These are phyloP conservation scores for Leccinum aurantiacum DNA, from an alignment of 768 basidiomycete species.

Conservation along the genomic window DNA sequence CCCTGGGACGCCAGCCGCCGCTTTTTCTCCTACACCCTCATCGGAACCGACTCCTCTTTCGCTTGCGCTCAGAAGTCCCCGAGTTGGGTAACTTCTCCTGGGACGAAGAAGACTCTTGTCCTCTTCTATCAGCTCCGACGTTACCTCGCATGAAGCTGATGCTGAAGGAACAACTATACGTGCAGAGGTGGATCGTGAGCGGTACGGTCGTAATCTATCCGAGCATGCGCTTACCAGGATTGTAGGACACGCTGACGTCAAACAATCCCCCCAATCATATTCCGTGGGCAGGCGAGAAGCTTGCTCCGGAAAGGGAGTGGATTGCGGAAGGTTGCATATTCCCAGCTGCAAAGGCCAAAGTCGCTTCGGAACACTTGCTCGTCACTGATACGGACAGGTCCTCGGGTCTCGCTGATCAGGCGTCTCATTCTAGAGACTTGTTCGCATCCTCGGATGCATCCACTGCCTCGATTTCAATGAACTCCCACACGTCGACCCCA, in stretches of 20 bases:
- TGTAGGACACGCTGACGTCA: constrained; percentile 21
- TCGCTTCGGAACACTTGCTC: background rate
- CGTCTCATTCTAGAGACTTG: constrained; percentile 2
- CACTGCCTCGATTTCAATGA: background rate
- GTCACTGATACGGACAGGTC: background rate
- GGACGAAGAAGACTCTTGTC: constrained; percentile 17
- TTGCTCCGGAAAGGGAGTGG: constrained; percentile 25
- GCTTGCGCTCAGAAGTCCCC: constrained; percentile 19
- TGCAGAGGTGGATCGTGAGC: constrained; percentile 38
- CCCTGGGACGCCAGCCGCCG: constrained; percentile 25
- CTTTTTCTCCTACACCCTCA: constrained; percentile 29
- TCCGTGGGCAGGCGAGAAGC: constrained; percentile 30
- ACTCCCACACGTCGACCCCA: constrained; percentile 2
- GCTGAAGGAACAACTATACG: constrained; percentile 35
- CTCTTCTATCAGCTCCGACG: constrained; percentile 33
- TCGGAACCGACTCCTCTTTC: constrained; percentile 26
- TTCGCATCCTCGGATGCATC: constrained; percentile 5
- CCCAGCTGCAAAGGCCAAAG: constrained; percentile 16
- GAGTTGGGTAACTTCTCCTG: constrained; percentile 19
- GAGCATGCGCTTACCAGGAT: constrained; percentile 9
- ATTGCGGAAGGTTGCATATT: constrained; percentile 33
- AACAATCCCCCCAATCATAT: constrained; percentile 29
- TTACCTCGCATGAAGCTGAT: constrained; percentile 37
- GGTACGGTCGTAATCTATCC: background rate
- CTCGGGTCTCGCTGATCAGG: constrained; percentile 1